Evolutionary conservation across 2,329 filamentous ascomycete species (phyloP).

Genomic region (Cladosporium cucumerinum): DNA sequence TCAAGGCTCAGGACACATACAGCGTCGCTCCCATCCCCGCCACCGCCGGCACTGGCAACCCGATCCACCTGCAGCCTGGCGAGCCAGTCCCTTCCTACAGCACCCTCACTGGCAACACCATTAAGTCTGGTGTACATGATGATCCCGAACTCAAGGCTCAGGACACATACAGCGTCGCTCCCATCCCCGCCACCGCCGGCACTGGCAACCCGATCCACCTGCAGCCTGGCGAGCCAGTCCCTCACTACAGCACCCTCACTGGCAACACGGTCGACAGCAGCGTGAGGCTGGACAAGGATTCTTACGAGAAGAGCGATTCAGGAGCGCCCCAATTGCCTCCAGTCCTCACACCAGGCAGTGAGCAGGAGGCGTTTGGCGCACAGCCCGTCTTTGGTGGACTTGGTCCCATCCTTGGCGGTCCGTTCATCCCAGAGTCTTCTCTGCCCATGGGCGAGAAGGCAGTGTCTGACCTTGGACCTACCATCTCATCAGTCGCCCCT

Average conservation of each 20-base stretch:
- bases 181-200: slow-evolving; percentile 56
- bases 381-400: slow-evolving; percentile 47
- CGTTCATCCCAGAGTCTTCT: slow-evolving; percentile 78
- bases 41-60: slow-evolving; percentile 65
- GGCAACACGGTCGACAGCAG: slow-evolving; percentile 67
- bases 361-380: slow-evolving; percentile 36
- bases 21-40: slow-evolving; percentile 57
- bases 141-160: slow-evolving; percentile 59
- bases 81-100: slow-evolving; percentile 71
- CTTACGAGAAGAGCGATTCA: slow-evolving; percentile 77
- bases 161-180: slow-evolving; percentile 50
- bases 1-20: slow-evolving; percentile 38
- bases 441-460: slow-evolving; percentile 59
- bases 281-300: slow-evolving; percentile 69
- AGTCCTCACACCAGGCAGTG: slow-evolving; percentile 44
- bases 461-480: slow-evolving; percentile 35
- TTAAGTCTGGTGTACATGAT: slow-evolving; percentile 61
- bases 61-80: slow-evolving; percentile 72
- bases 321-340: slow-evolving; percentile 43
- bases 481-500: slow-evolving; percentile 43
- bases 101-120: slow-evolving; percentile 63
- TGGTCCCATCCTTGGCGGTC: slow-evolving; percentile 51
- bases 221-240: slow-evolving; percentile 76
- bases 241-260: slow-evolving; percentile 61
- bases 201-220: slow-evolving; percentile 76